Evolutionary conservation across 257 asterid species (phyloP).

Genomic region (Solanum bukasovii): DNA sequence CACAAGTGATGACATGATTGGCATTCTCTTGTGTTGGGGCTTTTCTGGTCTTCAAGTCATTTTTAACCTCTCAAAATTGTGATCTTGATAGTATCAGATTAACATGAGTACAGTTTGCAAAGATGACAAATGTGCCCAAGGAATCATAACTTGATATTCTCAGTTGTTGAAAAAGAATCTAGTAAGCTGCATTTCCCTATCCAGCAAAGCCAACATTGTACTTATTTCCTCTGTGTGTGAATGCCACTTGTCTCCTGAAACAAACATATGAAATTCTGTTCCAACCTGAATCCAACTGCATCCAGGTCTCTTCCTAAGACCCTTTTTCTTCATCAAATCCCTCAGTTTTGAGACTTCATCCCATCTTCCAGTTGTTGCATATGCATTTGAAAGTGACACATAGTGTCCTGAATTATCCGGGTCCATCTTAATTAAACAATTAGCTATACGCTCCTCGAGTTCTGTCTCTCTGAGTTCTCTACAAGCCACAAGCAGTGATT

Average conservation of each 20-base stretch:
- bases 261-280: constrained; percentile 11
- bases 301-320: constrained; percentile 17
- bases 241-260: constrained; percentile 14
- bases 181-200: constrained; percentile 1
- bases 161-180: neutral
- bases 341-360: constrained; percentile 11
- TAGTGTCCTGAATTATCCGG: constrained; percentile 18
- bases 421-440: constrained; percentile 9
- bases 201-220: constrained; percentile 7
- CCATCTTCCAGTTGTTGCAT: constrained; percentile 20
- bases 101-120: neutral
- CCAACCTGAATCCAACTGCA: constrained; percentile 22
- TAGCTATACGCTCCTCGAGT: constrained; percentile 7
- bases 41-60: neutral
- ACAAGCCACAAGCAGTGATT: constrained; percentile 22
- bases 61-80: neutral
- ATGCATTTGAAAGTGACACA: constrained; percentile 23
- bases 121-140: neutral
- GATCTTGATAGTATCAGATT: neutral
- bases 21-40: neutral
- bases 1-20: neutral
- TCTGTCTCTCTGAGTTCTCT: constrained; percentile 14
- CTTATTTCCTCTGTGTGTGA: constrained; percentile 8
- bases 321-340: constrained; percentile 14
- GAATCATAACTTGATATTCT: neutral